Evolutionary conservation across 2,329 filamentous ascomycete genomes (phyloP), one percentile per base, ranked within the genome.

Genomic region (Phaeophleospora eucalypticola): DNA sequence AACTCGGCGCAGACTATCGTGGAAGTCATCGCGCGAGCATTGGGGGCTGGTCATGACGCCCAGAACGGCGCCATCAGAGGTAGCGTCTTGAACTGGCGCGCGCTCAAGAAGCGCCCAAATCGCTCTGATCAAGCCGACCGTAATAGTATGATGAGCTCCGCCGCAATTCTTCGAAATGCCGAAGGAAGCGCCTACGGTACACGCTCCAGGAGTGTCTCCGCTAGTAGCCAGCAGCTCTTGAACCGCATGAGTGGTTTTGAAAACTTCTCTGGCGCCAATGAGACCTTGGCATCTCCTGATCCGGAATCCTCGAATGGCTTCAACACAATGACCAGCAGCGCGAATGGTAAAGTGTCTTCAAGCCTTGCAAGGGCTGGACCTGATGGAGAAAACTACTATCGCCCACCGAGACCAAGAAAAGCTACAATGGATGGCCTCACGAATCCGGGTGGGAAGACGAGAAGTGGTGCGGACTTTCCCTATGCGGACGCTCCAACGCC

Each of bases 1-100:
- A 95, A 95, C 64, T 86, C 93, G 1, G 66, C 95, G 4, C 89
- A 95, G 65, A 96, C 91, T 0, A 77, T 95, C 35, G 79, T 96
- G 34, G 93, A 98, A 67, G 89, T 98, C 7, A 74, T 84, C 41
- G 89, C 90, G 19, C 81, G 91, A 43, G 75, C 93, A 61, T 79
- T 86, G 19, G 91, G 91, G 32, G 90, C 87, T 24, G 93, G 89
- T 40, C 85, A 84, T 17, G 86, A 91, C 57, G 65, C 66, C 37
- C 68, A 67, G 36, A 63, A 65, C 20, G 66, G 66, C 39, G 65
- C 64, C n/a, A 64, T 71, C 41, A 76, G 88, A 64, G 91, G 93
- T 61, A 91, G 89, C 7, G 75, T 98, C 44, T 84, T 84, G 57
- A 95, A 90, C 70, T 78, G 80, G 51, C 60, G 63, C 24, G 62